phyloP scores from a whole-genome alignment of 495 filamentous ascomycete genomes.

The Aspergillus funiculosus region DNA sequence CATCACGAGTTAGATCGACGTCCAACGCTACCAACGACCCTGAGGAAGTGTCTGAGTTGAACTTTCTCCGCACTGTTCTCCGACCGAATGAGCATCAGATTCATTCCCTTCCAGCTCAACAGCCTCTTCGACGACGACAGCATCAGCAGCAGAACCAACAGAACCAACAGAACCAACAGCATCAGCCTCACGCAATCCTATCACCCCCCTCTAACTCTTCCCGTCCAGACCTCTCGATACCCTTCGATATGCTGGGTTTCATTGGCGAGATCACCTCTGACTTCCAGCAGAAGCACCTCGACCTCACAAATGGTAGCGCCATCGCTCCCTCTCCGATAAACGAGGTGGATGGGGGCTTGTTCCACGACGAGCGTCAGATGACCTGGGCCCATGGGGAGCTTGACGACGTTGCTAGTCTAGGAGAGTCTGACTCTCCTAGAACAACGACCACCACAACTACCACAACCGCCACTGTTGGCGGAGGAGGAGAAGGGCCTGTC shows the following conservation, averaged over 20 bases:
- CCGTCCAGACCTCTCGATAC: constrained; percentile 6
- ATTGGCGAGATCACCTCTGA: constrained; percentile 39
- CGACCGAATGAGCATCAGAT: constrained; percentile 24
- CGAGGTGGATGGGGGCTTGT: neutral
- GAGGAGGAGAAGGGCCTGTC: neutral
- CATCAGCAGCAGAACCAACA: neutral
- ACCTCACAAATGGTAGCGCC: constrained; percentile 25
- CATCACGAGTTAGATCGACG: constrained; percentile 9
- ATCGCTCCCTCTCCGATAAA: neutral
- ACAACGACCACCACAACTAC: too few species aligned
- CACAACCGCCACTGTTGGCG: too few species aligned
- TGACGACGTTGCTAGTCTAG: neutral
- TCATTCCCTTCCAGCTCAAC: too few species aligned
- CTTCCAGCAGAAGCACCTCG: constrained; percentile 35
- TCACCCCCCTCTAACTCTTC: neutral
- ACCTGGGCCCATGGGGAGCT: constrained; percentile 2
- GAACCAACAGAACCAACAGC: neutral
- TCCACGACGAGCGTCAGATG: constrained; percentile 10
- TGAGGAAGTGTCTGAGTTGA: constrained; percentile 17
- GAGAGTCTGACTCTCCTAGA: constrained; percentile 5
- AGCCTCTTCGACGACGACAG: too few species aligned
- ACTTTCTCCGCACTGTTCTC: constrained; percentile 33
- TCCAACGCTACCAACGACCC: constrained; percentile 9
- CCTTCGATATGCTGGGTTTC: constrained; percentile 38
- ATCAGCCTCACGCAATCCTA: neutral